Percentiles rank a stretch among this genome's conserved stretches.
Evolutionary conservation across 2,329 filamentous ascomycete genomes (phyloP).

Genomic region (Amesomyces nigricolor): DNA sequence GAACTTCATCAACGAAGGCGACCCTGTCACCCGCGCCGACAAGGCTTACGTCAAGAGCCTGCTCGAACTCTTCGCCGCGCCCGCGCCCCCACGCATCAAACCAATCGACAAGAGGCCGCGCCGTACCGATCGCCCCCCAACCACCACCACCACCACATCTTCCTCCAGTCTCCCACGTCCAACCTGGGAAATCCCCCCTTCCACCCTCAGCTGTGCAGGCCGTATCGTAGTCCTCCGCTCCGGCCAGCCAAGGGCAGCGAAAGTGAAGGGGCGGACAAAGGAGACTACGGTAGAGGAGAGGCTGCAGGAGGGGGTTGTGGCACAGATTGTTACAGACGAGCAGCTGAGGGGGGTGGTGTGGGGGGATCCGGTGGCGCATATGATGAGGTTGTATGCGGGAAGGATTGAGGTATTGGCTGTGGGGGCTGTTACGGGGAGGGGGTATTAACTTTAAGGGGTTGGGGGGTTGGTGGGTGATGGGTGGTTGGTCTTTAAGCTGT

Average conservation of each 20-base stretch:
- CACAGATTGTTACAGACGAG: constrained; percentile 62
- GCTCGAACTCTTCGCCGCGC: constrained; percentile 62
- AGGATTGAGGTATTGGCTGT: constrained; percentile 67
- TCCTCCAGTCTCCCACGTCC: constrained; percentile 28
- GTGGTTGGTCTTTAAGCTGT: neutral
- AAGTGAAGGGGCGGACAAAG: constrained; percentile 37
- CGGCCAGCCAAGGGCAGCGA: constrained; percentile 32
- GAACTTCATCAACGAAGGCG: constrained; percentile 79
- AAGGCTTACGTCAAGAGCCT: constrained; percentile 68
- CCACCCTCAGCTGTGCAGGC: constrained; percentile 65
- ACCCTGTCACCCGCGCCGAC: constrained; percentile 72
- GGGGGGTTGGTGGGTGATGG: neutral
- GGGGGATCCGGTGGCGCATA: constrained; percentile 74
- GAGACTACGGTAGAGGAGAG: constrained; percentile 44
- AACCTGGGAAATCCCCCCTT: constrained; percentile 60
- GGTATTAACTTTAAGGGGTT: constrained; percentile 17
- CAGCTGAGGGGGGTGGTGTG: constrained; percentile 67
- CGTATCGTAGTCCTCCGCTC: constrained; percentile 60
- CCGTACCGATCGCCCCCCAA: neutral
- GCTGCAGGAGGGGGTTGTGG: constrained; percentile 57
- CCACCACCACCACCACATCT: neutral
- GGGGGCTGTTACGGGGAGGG: constrained; percentile 53
- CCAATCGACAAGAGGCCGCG: constrained; percentile 5
- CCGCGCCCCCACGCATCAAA: constrained; percentile 40
- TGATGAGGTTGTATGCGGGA: constrained; percentile 71